Conservation (phyloP, 2,329 filamentous ascomycete species). For the Cytospora chrysosperma region DNA sequence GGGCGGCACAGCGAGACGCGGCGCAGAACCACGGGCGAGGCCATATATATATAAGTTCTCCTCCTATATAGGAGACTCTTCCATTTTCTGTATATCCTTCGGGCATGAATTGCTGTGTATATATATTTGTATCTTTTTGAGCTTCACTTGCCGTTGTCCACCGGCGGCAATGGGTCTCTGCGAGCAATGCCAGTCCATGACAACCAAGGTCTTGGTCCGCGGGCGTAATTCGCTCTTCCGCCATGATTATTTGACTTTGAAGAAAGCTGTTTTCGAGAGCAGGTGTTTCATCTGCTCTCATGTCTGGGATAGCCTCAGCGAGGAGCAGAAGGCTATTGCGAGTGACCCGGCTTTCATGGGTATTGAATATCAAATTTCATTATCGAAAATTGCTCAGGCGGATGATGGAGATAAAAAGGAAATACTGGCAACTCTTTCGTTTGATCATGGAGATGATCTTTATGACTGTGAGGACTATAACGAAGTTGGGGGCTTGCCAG, state of each 20-base stretch:
- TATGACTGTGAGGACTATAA: constrained; percentile 13
- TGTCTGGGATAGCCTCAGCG: constrained; percentile 9
- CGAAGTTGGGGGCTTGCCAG: background rate
- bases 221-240: background rate
- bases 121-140: background rate
- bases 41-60: too few relatives aligned
- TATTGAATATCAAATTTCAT: background rate
- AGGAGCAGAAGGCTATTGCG: constrained; percentile 2
- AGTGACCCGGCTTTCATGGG: background rate
- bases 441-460: constrained; percentile 2
- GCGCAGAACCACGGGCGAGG: background rate
- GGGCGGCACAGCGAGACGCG: background rate
- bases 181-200: constrained; percentile 6
- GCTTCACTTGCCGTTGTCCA: background rate
- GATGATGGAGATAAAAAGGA: background rate
- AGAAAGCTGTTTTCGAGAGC: background rate
- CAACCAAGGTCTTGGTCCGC: background rate
- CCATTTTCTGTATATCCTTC: background rate
- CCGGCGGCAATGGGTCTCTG: constrained; percentile 7
- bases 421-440: background rate
- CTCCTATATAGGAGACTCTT: background rate
- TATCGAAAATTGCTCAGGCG: background rate
- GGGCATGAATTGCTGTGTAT: background rate
- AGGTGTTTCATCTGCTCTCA: constrained; percentile 4
- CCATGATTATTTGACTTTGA: background rate